Conservation (phyloP, 2,329 filamentous ascomycete species). For the Fusarium lyarnte region DNA sequence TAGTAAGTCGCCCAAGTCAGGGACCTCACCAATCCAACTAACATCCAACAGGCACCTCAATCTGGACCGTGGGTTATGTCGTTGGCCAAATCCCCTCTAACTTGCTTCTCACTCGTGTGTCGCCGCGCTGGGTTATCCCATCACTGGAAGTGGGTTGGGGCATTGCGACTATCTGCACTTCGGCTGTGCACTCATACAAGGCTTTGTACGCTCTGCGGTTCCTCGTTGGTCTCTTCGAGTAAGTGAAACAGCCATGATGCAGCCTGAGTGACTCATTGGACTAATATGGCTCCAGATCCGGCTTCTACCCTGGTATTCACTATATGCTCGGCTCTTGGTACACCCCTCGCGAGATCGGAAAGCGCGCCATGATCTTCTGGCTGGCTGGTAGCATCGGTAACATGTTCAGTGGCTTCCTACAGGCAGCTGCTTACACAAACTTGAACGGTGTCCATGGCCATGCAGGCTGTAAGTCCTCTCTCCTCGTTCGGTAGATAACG, state of each 20-base stretch:
- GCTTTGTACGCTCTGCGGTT: conserved; percentile 29
- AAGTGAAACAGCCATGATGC: neutral
- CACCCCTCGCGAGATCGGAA: conserved; percentile 34
- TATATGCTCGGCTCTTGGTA: conserved; percentile 40
- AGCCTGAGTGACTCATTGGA: conserved; percentile 41
- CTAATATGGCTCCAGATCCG: conserved; percentile 54
- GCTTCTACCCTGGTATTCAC: conserved; percentile 55
- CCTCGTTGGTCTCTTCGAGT: conserved; percentile 34
- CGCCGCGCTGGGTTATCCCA: conserved; percentile 11
- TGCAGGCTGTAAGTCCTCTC: conserved; percentile 2
- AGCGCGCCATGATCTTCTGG: conserved; percentile 35
- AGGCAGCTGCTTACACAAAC: conserved; percentile 27
- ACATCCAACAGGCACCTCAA: conserved; percentile 16
- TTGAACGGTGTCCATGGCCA: conserved; percentile 25
- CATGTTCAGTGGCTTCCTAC: conserved; percentile 29
- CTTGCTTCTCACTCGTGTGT: conserved; percentile 32
- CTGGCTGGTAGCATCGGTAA: conserved; percentile 26
- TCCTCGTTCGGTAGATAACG: rapidly evolving
- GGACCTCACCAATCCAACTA: neutral
- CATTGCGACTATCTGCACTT: conserved; percentile 14
- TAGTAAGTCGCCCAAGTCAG: neutral
- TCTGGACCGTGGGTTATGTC: conserved; percentile 39
- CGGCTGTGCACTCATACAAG: conserved; percentile 10
- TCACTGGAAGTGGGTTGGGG: conserved; percentile 24
- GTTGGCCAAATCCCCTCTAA: conserved; percentile 40